Evolutionary conservation across 306 rosid genomes (phyloP).

Genomic region (Quercus cerris): DNA sequence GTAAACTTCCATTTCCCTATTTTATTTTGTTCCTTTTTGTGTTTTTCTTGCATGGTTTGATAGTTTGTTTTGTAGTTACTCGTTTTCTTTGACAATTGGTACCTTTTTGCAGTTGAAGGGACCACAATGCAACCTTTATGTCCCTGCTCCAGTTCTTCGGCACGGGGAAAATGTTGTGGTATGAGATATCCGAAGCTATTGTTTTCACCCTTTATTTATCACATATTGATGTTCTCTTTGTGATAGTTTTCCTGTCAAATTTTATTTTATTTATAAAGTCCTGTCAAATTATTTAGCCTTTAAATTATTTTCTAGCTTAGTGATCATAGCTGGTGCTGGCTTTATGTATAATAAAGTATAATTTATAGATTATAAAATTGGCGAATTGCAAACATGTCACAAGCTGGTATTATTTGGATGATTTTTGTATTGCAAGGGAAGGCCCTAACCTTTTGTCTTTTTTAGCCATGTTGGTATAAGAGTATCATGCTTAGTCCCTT

Average conservation of each 20-base stretch:
- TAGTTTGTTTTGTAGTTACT: neutral
- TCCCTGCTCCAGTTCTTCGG: slow-evolving; percentile 82
- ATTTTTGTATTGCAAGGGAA: neutral
- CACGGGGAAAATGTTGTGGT: slow-evolving; percentile 73
- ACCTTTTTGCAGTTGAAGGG: slow-evolving; percentile 57
- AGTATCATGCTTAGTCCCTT: neutral
- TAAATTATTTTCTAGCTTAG: neutral
- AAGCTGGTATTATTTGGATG: no score
- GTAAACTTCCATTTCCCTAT: slow-evolving; percentile 35
- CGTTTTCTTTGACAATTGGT: slow-evolving; percentile 11
- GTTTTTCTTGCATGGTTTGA: slow-evolving; percentile 1
- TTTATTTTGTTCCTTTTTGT: slow-evolving; percentile 7
- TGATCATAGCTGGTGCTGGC: neutral
- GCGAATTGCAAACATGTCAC: neutral
- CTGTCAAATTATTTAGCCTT: neutral
- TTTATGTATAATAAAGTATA: neutral
- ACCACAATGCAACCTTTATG: slow-evolving; percentile 90
- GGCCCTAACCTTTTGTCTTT: neutral
- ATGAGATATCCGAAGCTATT: slow-evolving; percentile 22
- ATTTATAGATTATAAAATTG: neutral
- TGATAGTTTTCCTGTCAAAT: neutral
- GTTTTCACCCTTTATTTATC: neutral
- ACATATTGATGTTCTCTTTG: neutral
- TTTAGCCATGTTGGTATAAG: neutral
- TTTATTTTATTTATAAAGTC: no score